Evolutionary conservation across 2,329 filamentous ascomycete genomes (phyloP).

Genomic region (Orbilia blumenaviensis): DNA sequence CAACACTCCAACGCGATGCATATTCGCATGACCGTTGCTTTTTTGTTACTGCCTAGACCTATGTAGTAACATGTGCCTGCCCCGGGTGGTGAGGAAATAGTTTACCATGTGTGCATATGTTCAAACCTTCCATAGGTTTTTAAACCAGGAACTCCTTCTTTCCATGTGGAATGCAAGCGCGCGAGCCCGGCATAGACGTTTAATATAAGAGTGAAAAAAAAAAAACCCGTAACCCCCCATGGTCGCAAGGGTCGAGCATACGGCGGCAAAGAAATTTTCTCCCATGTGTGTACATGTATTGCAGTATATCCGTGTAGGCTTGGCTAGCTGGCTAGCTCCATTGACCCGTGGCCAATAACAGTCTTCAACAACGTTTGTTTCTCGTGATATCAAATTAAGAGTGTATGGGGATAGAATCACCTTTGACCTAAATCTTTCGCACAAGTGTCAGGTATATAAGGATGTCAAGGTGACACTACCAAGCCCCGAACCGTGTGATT

Average conservation of each 20-base stretch:
- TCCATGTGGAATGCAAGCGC: background rate
- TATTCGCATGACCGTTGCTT: background rate
- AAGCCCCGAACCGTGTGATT: too few species aligned
- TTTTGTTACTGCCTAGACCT: background rate
- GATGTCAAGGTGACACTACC: too few species aligned
- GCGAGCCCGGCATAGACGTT: background rate
- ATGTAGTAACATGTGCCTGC: background rate
- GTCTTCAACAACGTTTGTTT: background rate
- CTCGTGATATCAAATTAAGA: too few species aligned
- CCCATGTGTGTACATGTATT: background rate
- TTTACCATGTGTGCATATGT: conserved; percentile 4
- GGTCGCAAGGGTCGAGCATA: background rate
- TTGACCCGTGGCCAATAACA: conserved; percentile 12
- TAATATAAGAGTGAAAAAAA: conserved; percentile 18
- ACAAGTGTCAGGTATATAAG: too few species aligned
- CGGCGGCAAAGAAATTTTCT: conserved; percentile 1
- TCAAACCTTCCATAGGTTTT: background rate
- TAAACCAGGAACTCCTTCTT: conserved; percentile 22
- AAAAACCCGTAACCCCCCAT: too few species aligned
- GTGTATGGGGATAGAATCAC: too few species aligned
- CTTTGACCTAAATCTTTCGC: too few species aligned
- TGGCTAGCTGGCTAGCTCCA: background rate
- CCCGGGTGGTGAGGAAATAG: background rate
- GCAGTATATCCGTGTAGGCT: background rate
- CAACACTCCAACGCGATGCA: too few species aligned